phyloP scores from a whole-genome alignment of 257 asterid species.

The Gentiana straminea region DNA sequence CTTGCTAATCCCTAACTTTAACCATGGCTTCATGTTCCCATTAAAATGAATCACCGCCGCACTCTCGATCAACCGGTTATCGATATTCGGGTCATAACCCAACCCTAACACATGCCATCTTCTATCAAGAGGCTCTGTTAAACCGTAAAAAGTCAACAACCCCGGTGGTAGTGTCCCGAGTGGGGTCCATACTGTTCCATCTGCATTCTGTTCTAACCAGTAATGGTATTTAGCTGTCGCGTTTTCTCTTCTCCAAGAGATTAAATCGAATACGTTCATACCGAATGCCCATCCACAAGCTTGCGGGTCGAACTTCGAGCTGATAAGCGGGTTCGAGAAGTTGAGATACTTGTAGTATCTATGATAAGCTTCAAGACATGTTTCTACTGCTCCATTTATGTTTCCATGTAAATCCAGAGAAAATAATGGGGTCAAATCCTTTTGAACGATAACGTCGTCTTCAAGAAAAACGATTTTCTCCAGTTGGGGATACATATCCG shows the following conservation, averaged over 20 bases:
- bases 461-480: conserved; percentile 83
- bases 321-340: conserved; percentile 67
- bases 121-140: conserved; percentile 76
- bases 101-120: conserved; percentile 86
- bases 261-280: conserved; percentile 73
- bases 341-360: conserved; percentile 73
- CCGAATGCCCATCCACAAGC: conserved; percentile 97
- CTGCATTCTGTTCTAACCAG: conserved; percentile 58
- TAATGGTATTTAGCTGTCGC: conserved; percentile 60
- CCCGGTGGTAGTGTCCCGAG: conserved; percentile 87
- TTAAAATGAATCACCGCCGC: conserved; percentile 84
- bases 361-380: conserved; percentile 84
- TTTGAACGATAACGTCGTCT: conserved; percentile 76
- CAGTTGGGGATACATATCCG: conserved; percentile 70
- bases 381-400: conserved; percentile 90
- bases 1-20: conserved; percentile 60
- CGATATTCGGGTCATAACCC: conserved; percentile 66
- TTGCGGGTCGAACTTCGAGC: conserved; percentile 79
- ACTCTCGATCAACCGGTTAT: conserved; percentile 60
- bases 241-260: conserved; percentile 65
- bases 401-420: conserved; percentile 78
- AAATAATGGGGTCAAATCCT: conserved; percentile 74
- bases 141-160: conserved; percentile 69
- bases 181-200: conserved; percentile 56
- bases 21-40: conserved; percentile 95